Base-by-base conservation (phyloP, 768 basidiomycete species). In the Suillus fuscotomentosus region DNA sequence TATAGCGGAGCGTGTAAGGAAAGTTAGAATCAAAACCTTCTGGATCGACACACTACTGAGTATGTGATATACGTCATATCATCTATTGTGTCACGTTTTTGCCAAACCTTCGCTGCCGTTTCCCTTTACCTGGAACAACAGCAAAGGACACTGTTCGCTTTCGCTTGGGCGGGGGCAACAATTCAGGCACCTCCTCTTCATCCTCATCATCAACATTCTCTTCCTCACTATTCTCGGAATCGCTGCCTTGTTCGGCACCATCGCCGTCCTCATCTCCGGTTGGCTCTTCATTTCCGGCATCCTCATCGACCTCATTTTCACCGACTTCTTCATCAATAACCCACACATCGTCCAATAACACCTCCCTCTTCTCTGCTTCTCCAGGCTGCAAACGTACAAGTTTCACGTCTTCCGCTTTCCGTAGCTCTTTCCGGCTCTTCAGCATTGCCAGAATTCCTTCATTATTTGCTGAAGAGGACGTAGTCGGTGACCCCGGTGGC, bases 391-490 rank as follows among this genome's bases (percentile, higher is more conserved):
- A 74, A 71, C 80, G 87, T 59, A 96, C 85, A 66, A 92, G 70
- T 13, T 88, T 89, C 66, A 79, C 72, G 0, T 77, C 81, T 3
- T 63, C 64, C 2, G 73, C 72, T 68, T 84, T 87, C 66, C 91
- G 83, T 72, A 91, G 80, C 71, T 92, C 91, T 74, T 89, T 92
- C 67, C 88, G 81, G 22, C 84, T 81, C 53, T 71, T 73, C 60
- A 87, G 74, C 60, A 68, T 72, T 20, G 75, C 76, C 63, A 95
- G 74, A 43, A 89, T 79, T 34, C 69, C 70, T 24, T 79, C 81
- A 73, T 92, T 87, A 63, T 51, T 20, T 66, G 67, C 36, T 36
- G 67, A 68, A 5, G 20, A 56, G 41, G 65, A 27, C 10, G 67
- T 36, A 14, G 64, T 34, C 3, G 63, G 22, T 8, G 67, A 56